phyloP scores from a whole-genome alignment of 257 asterid species.

The Knoxia roxburghii region DNA sequence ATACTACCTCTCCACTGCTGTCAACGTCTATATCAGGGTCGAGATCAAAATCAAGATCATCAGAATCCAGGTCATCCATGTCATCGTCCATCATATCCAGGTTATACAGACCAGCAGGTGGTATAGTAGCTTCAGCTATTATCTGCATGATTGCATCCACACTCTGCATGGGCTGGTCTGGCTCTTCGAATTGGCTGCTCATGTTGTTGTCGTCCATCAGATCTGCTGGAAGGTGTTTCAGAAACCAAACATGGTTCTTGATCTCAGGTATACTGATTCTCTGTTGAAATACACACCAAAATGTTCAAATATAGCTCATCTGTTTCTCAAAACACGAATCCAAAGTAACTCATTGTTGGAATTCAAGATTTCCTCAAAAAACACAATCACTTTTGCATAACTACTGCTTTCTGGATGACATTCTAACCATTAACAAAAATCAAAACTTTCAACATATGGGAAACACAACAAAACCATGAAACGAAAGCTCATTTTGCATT shows the following conservation, averaged over 20 bases:
- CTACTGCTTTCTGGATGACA: background rate
- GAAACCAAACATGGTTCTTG: conserved; percentile 70
- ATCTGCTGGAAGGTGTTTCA: conserved; percentile 84
- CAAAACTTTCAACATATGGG: background rate
- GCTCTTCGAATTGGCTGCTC: conserved; percentile 69
- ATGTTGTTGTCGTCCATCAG: conserved; percentile 62
- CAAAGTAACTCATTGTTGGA: background rate
- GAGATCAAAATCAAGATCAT: conserved; percentile 75
- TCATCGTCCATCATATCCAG: conserved; percentile 85
- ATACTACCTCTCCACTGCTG: conserved; percentile 95
- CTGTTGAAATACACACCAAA: conserved; percentile 47
- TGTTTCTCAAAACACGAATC: background rate
- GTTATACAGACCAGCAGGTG: conserved; percentile 62
- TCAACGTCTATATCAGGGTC: conserved; percentile 90
- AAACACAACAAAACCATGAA: background rate
- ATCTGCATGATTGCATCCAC: conserved; percentile 82
- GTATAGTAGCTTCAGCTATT: conserved; percentile 85
- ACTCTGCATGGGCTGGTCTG: conserved; percentile 91
- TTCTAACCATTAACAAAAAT: background rate
- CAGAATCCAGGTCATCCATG: conserved; percentile 82
- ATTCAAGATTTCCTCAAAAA: background rate
- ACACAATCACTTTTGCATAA: background rate
- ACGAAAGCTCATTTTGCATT: background rate
- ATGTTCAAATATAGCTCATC: no score
- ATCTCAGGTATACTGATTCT: conserved; percentile 81